Evolutionary conservation across 2,329 filamentous ascomycete species (phyloP).

Genomic region (Nothophoma quercina): DNA sequence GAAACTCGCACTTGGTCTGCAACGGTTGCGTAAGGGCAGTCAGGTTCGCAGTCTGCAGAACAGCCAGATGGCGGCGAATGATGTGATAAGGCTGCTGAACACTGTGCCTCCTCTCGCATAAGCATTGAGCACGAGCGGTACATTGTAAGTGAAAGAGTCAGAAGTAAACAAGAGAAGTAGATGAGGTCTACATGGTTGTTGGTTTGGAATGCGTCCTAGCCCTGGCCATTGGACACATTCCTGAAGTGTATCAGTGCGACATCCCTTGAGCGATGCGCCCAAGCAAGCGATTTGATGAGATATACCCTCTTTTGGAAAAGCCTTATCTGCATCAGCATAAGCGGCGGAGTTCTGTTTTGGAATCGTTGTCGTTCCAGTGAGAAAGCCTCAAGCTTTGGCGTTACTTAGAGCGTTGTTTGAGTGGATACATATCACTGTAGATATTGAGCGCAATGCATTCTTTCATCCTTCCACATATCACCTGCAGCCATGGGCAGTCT

Average conservation of each 20-base stretch:
- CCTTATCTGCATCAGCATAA: conserved; percentile 21
- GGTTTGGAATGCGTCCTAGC: neutral
- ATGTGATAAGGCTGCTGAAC: conserved; percentile 51
- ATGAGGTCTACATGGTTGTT: neutral
- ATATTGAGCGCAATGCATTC: conserved; percentile 5
- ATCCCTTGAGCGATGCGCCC: conserved; percentile 1
- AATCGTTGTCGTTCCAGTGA: neutral
- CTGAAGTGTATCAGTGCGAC: conserved; percentile 1
- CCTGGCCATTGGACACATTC: conserved; percentile 2
- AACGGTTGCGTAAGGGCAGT: conserved; percentile 63
- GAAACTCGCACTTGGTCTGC: conserved; percentile 68
- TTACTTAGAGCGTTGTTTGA: neutral
- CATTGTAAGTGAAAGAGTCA: neutral
- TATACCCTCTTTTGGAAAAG: conserved; percentile 19
- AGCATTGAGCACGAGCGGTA: neutral
- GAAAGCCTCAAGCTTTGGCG: neutral
- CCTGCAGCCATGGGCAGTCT: no score
- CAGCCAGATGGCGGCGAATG: conserved; percentile 58
- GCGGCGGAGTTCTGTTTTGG: conserved; percentile 21
- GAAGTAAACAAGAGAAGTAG: neutral
- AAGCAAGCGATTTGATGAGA: conserved; percentile 17
- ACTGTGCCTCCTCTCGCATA: conserved; percentile 33
- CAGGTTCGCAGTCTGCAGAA: conserved; percentile 64
- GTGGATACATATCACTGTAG: conserved; percentile 1
- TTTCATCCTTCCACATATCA: no score